Evolutionary conservation across 2,329 filamentous ascomycete species (phyloP), one percentile per base, ranked within the genome.

Genomic region (Venturia carpophila): DNA sequence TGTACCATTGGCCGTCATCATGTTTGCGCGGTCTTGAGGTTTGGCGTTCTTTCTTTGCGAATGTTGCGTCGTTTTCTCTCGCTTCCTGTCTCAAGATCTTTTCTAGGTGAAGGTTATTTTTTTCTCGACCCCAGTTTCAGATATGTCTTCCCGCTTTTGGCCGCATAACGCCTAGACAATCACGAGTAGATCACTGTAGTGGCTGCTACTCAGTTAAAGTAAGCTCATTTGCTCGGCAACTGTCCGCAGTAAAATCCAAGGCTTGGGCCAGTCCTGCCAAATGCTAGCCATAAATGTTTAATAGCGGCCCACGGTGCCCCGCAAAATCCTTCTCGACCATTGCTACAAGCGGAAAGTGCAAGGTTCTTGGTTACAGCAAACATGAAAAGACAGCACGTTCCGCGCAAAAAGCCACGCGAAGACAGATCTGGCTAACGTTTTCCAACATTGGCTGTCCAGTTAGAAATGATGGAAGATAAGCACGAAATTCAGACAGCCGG

Each of bases 121-220:
- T 11, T 5, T 37, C n/a, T 61, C 27, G 13, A 45, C 60, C 60
- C 60, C 17, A 24, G 60, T 61, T 61, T 61, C 60, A 61, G 60
- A 43, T 61, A 61, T 4, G 39, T 42, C 39, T 4, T 27, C 17
- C 21, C 37, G 60, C 60, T 61, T 61, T 43, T 61, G 60, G 42
- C n/a, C 60, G 58, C 58, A 61, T 61, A 21, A 21, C n/a, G 58
- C 19, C 58, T 34, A 17, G 27, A 27, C 24, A 61, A 30, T 45
- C 37, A 61, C 24, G 39, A 45, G 52, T 37, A 37, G 27, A 58
- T 42, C 60, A 61, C 37, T 13, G 21, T 30, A 21, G 15, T 27
- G 39, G 21, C 37, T 43, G 39, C 7, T 61, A 15, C 37, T 61
- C 60, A 42, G 39, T 21, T 61, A 45, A 19, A 61, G n/a, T 61